Base-by-base conservation (phyloP, 371 early-diverging fungal species). In the Mucor indicus region DNA sequence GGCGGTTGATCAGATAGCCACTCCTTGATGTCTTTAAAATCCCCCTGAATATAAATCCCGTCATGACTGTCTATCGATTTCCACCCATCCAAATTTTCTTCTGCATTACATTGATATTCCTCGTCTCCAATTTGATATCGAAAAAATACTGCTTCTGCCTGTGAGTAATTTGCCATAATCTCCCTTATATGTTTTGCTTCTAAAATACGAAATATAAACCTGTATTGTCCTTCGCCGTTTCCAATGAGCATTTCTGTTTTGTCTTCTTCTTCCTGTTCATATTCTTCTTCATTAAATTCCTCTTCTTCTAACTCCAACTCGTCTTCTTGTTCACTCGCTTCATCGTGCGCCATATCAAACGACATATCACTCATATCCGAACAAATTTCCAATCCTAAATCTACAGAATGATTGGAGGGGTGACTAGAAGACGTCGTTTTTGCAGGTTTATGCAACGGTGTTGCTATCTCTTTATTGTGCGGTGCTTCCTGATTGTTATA, bases 361-460 rank as follows among this genome's bases (percentile, higher is more conserved):
- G 53, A 44, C 17, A 56, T 16, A 3, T 50, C 47, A 24, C 63
- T 57, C 16, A 53, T 41, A 53, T 62, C 49, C 4, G 58, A 54
- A 22, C 57, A 42, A 12, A 62, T 57, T 7, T 62, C 63, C 20
- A 62, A 30, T 6, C 63, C 63, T 15, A 48, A 19, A 16, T 60
- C 61, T n/a, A 17, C 32, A 16, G 29, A 25, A 2, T 33, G 16
- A n/a, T 13, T 40, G 10, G 20, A 20, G 15, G 21, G 23, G n/a
- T 21, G 23, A 37, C 33, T 40, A n/a, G 29, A 23, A 12, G 32
- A 32, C 3, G 57, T 48, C 12, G 24, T 40, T 10, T 53, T 12
- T 10, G 29, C 5, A 27, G 62, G 62, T 32, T 30, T 32, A 7
- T 61, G 61, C 27, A 65, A 25, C 8, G 61, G 66, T 9, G 62